Evolutionary conservation across 805 yeast species (phyloP), one percentile per base, ranked within the genome.

Genomic region (Kuraishia piskuri): DNA sequence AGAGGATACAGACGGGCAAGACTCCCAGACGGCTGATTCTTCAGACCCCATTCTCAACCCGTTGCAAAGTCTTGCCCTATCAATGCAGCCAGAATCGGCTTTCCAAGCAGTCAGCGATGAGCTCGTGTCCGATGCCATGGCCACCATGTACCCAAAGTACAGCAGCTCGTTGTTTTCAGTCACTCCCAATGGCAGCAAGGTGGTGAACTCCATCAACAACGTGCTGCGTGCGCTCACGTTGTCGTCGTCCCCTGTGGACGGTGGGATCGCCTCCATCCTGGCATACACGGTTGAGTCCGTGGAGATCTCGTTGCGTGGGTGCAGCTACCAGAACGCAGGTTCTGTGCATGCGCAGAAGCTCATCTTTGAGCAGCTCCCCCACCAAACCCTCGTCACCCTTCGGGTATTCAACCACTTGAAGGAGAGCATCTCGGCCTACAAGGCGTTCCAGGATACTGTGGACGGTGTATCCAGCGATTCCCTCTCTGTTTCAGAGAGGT

Each of bases 241-340:
- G 63, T 69, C 91, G 47, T 98, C 98, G 0, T 73, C 86, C 1
- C 64, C 85, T 36, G 85, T 88, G 81, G 60, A 70, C 2, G 85
- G 86, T 61, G 69, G 23, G 14, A 21, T 50, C 21, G 46, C 53
- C 7, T 20, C 49, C n/a, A 37, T 52, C 25, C 22, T 88, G 17
- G 72, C 80, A 1, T 79, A 78, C 58, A 80, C 88, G 0, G 76
- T 87, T 21, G 80, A 81, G 53, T 78, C 88, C 1, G 66, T 79
- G 7, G 96, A 89, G 60, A 79, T 88, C 12, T 69, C 86, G 0
- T 63, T 84, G 26, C 71, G 96, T 55, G 88, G 88, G 0, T 61
- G 68, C 1, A 59, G 70, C 1, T 65, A 74, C 14, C 59, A 64
- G 20, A 31, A 31, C 14, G 36, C 25, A 8, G 57, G 54, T 22